Conservation (phyloP, 2,329 filamentous ascomycete genomes). For the Calonectria fujianensis region DNA sequence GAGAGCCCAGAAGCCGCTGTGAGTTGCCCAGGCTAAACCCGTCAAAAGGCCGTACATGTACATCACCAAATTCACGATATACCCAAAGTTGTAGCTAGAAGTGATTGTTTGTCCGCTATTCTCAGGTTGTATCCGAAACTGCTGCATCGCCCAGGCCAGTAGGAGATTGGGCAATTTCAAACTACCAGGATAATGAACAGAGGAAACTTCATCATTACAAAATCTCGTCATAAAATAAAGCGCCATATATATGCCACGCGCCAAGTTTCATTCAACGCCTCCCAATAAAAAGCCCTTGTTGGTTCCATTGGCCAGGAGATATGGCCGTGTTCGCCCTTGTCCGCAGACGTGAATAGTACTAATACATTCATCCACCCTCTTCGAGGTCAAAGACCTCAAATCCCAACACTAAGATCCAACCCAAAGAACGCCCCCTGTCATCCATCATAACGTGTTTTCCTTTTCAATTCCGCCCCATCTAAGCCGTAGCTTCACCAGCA, state of each 20-base stretch:
- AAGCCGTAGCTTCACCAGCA: constrained; percentile 8
- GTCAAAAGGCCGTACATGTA: neutral
- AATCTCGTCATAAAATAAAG: neutral
- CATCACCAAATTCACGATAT: neutral
- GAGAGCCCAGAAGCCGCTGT: constrained; percentile 39
- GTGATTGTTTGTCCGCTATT: neutral
- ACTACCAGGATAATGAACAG: neutral
- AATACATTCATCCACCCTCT: constrained; percentile 33
- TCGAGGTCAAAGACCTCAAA: constrained; percentile 25
- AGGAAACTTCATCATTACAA: neutral
- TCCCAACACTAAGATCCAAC: constrained; percentile 17
- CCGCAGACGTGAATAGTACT: constrained; percentile 33
- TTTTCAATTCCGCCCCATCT: constrained; percentile 15
- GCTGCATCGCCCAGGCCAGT: too few species aligned
- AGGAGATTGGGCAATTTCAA: neutral
- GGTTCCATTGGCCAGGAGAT: constrained; percentile 21
- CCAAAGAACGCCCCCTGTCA: constrained; percentile 39
- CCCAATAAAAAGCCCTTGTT: constrained; percentile 16
- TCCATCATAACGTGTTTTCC: constrained; percentile 35
- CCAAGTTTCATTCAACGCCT: constrained; percentile 29
- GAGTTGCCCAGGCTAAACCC: neutral
- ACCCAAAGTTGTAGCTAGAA: neutral
- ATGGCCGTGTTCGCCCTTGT: constrained; percentile 21
- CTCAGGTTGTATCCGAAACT: neutral
- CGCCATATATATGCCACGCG: constrained; percentile 14